Evolutionary conservation across 2,329 filamentous ascomycete genomes (phyloP), one percentile per base, ranked within the genome.

Genomic region (Myriosclerotinia scirpicola): DNA sequence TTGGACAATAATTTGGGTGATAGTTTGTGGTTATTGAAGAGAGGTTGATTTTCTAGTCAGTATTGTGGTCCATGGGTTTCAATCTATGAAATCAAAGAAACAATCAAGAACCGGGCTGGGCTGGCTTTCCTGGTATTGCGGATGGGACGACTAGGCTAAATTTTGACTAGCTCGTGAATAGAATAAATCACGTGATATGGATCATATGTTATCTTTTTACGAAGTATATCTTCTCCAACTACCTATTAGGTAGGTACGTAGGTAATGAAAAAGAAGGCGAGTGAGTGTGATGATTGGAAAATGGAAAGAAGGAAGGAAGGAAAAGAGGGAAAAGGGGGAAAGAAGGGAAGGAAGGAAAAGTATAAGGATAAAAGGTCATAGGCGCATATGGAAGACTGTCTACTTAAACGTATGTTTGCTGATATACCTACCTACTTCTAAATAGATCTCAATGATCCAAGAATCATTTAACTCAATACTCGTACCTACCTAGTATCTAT

Each of bases 71-170:
- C 17, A 14, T 48, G 38, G 38, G 38, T 50, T 38, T 50, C 42
- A 46, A 48, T 58, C 53, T 38, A 66, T 54, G 55, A 61, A 60
- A 66, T 61, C 64, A 53, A 66, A 66, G 64, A 66, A 66, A 66
- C 55, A 61, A 61, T 61, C 22, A 46, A 66, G 17, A 60, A 36
- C 22, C 14, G 30, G 46, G 26, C 42, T 30, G 42, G 54, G 46
- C 54, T 65, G 17, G 42, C 42, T 58, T 50, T 40, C 46, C 30
- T 65, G 55, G 64, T 60, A 60, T 38, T 59, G 22, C 46, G 30
- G 30, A 34, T 34, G 4, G 30, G 30, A 34, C 6, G 30, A 34
- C 30, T 34, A 34, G 6, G 44, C 54, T 53, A 11, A 14, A 42
- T 4, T 38, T 15, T 15, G 11, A 34, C 54, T 65, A 60, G 64